Base-by-base conservation (phyloP, 2,329 filamentous ascomycete species). In the Colletotrichum lentis region DNA sequence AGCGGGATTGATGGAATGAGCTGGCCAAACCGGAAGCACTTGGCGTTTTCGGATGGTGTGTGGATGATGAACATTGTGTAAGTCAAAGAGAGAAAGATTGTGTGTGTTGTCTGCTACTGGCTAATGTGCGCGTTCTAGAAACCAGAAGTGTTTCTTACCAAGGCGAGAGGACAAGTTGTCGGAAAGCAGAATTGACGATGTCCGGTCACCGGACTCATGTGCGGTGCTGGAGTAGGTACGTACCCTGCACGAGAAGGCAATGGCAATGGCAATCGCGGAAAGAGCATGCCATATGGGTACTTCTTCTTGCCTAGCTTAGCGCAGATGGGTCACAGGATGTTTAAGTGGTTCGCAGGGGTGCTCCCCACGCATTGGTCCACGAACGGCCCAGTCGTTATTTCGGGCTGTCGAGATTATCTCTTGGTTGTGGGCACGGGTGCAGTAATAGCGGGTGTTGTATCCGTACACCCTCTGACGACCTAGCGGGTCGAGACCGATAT, bases 271-370 rank as follows among this genome's bases (percentile, higher is more conserved):
- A 49, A 59, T 49, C 56, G 44, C 44, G 56, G 56, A 59, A 49
- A 39, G 56, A 8, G 31, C 43, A 47, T 39, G 27, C 27, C 37
- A 58, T 31, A 22, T 63, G 60, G 46, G 43, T 67, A 54, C 39
- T 20, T 59, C 22, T 54, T 46, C 14, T 14, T 44, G 20, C 11
- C 14, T 37, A 55, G 64, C 11, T 18, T 37, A 55, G 64, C 60
- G 54, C 49, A 24, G 50, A 35, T 58, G 61, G 65, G 41, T 54
- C 47, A 37, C 41, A 41, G 47, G 61, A 67, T 61, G 61, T 64
- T 67, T 59, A 64, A 64, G 61, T 64, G 54, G 65, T 67, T 64
- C 37, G 37, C 62, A 60, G 55, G 66, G 66, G 62, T 59, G 54
- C 50, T 69, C 55, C 37, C 62, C 50, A 69, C 62, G 62, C 55